A percentile compares a stretch with the other conserved stretches of the same genome.
phyloP scores from a whole-genome alignment of 2,329 filamentous ascomycete genomes.

The Calonectria montana region DNA sequence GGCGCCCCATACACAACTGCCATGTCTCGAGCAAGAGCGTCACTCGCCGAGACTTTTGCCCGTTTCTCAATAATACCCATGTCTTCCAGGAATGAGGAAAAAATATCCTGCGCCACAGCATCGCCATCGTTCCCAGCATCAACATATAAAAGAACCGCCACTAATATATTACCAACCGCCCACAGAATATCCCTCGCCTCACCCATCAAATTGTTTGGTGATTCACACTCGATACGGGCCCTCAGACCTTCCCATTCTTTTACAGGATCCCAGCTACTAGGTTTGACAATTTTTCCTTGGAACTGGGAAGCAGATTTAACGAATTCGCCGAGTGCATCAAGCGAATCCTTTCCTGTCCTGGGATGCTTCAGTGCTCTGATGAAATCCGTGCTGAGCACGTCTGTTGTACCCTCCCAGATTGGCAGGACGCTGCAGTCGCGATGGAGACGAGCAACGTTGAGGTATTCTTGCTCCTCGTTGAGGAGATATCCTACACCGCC shows the following conservation, averaged over 20 bases:
- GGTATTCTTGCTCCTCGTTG: constrained; percentile 70
- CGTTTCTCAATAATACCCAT: constrained; percentile 35
- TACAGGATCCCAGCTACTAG: constrained; percentile 44
- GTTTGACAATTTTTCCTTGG: constrained; percentile 37
- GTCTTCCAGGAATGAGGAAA: constrained; percentile 51
- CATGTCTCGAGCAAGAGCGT: constrained; percentile 47
- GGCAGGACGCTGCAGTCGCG: constrained; percentile 72
- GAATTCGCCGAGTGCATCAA: constrained; percentile 58
- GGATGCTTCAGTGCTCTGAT: constrained; percentile 60
- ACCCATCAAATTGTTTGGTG: constrained; percentile 54
- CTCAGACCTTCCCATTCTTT: constrained; percentile 55
- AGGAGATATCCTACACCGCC: constrained; percentile 76
- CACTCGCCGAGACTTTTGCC: constrained; percentile 28
- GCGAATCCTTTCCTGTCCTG: constrained; percentile 47
- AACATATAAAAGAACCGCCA: constrained; percentile 55
- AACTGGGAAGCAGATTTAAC: constrained; percentile 43
- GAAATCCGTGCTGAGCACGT: constrained; percentile 71
- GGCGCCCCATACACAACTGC: constrained; percentile 51
- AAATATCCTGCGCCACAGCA: constrained; percentile 51
- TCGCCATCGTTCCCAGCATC: constrained; percentile 54
- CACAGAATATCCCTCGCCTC: constrained; percentile 60
- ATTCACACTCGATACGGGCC: constrained; percentile 47
- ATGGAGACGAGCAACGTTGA: constrained; percentile 75
- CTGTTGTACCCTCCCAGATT: constrained; percentile 81
- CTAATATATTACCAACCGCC: constrained; percentile 56